Percentiles rank a stretch among this genome's conserved stretches.
phyloP scores from a whole-genome alignment of 2,329 filamentous ascomycete species.

The Aspergillus sp. region DNA sequence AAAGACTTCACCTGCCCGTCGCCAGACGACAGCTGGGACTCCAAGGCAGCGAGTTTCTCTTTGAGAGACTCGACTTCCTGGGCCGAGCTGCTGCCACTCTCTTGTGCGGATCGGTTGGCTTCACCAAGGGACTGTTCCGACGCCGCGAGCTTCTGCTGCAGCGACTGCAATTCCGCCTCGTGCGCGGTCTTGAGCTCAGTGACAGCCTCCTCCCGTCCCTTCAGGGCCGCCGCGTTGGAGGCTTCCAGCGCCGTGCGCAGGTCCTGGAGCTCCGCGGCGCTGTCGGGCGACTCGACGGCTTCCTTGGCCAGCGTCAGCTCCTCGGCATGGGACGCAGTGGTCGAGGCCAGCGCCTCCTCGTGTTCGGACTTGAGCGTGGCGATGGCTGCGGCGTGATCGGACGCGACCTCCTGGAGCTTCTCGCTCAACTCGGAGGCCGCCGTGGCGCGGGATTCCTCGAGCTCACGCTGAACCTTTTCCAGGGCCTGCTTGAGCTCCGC shows the following conservation, averaged over 20 bases:
- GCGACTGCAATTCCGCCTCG: constrained; percentile 23
- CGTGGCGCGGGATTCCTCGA: constrained; percentile 20
- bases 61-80: constrained; percentile 31
- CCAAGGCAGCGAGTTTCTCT: constrained; percentile 27
- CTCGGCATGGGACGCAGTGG: constrained; percentile 23
- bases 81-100: constrained; percentile 24
- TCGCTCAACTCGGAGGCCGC: constrained; percentile 14
- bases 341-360: constrained; percentile 12
- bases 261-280: constrained; percentile 24
- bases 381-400: constrained; percentile 21
- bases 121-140: constrained; percentile 28
- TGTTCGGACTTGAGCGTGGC: constrained; percentile 10
- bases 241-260: constrained; percentile 27
- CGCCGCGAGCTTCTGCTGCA: constrained; percentile 27
- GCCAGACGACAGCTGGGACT: constrained; percentile 24
- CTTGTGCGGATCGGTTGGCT: constrained; percentile 27
- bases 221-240: constrained; percentile 21
- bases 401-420: constrained; percentile 22
- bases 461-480: constrained; percentile 26
- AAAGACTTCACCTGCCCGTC: constrained; percentile 27
- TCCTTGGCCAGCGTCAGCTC: constrained; percentile 27
- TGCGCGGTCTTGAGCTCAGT: constrained; percentile 24
- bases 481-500: constrained; percentile 25
- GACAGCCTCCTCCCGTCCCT: constrained; percentile 23
- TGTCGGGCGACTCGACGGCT: constrained; percentile 21